phyloP scores from a whole-genome alignment of 768 basidiomycete genomes.

The Pholiota molesta region DNA sequence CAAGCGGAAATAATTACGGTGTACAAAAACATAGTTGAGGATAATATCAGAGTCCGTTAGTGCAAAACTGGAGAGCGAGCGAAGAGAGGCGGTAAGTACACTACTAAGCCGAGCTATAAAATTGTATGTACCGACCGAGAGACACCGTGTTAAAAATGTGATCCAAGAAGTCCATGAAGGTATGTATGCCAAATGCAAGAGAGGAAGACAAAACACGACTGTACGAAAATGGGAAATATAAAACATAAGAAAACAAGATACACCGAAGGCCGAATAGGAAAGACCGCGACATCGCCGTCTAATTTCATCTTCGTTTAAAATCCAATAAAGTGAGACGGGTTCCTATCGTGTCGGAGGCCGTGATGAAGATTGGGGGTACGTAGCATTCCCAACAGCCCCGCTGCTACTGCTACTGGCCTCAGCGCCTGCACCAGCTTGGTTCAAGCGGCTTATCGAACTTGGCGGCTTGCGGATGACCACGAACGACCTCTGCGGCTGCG shows the following conservation, averaged over 20 bases:
- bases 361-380: conserved; percentile 23
- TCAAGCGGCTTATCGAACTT: conserved; percentile 35
- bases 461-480: conserved; percentile 71
- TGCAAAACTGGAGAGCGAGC: neutral
- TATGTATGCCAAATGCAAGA: conserved; percentile 9
- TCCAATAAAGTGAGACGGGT: no score
- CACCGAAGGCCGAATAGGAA: neutral
- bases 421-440: conserved; percentile 24
- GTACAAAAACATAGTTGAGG: neutral
- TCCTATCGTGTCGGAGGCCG: conserved; percentile 34
- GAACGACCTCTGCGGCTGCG: conserved; percentile 57
- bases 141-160: neutral
- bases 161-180: conserved; percentile 7
- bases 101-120: neutral
- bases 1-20: neutral
- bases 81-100: neutral
- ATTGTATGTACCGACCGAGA: neutral
- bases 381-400: neutral
- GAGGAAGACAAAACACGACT: neutral
- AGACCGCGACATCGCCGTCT: no score
- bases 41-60: conserved; percentile 1
- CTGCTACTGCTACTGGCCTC: neutral
- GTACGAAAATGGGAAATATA: neutral
- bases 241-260: conserved; percentile 12
- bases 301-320: no score